Evolutionary conservation across 345 rosid species (phyloP).

Genomic region (Eucalyptus marginata): DNA sequence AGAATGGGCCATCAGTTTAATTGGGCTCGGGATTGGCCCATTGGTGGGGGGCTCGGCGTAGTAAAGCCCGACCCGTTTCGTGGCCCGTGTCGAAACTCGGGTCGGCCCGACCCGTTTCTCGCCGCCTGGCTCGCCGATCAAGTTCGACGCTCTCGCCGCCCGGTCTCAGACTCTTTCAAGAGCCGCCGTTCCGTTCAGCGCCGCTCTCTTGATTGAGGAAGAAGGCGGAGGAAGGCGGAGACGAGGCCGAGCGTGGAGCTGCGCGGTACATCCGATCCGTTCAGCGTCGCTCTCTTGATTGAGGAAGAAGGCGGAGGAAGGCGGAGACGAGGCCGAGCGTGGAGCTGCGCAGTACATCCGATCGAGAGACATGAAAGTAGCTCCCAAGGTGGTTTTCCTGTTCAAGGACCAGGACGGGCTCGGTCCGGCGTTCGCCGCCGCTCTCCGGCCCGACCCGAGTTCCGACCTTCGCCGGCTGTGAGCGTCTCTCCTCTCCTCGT

Average conservation of each 20-base stretch:
- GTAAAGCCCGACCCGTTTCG: background rate
- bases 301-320: background rate
- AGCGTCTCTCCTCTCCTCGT: background rate
- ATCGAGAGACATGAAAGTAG: conserved; percentile 34
- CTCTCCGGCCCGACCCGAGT: conserved; percentile 30
- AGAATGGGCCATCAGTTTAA: background rate
- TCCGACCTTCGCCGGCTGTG: conserved; percentile 40
- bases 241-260: background rate
- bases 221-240: background rate
- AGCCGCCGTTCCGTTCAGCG: background rate
- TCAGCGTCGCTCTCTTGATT: background rate
- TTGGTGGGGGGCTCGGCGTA: background rate
- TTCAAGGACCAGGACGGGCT: conserved; percentile 40
- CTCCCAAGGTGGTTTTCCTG: conserved; percentile 39
- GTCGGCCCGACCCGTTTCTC: background rate
- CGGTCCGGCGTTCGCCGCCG: conserved; percentile 24
- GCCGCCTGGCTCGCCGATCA: background rate
- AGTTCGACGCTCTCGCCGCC: background rate
- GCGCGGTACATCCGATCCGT: background rate
- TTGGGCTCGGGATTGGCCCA: background rate
- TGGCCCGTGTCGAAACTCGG: background rate
- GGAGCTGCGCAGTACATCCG: background rate
- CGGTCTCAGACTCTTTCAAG: background rate
- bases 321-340: background rate
- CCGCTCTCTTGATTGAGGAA: background rate